Evolutionary conservation across 768 basidiomycete genomes (phyloP).

Genomic region (Tricholoma bakamatsutake): DNA sequence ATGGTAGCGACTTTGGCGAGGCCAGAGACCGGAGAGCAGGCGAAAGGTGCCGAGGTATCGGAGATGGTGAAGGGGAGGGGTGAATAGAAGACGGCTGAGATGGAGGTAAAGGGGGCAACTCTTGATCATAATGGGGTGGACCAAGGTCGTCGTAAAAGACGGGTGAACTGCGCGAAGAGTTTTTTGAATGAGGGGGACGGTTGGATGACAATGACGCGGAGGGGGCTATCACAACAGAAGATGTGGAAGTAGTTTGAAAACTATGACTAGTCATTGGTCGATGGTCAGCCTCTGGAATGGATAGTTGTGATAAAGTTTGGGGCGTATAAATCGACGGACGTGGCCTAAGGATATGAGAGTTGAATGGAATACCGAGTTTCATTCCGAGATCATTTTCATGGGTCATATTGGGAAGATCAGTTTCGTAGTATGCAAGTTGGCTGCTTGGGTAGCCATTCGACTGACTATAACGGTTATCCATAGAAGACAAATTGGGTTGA

Average conservation of each 20-base stretch:
- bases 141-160: conserved; percentile 12
- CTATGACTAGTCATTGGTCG: conserved; percentile 24
- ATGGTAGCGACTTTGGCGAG: conserved; percentile 24
- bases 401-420: conserved; percentile 13
- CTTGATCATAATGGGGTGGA: conserved; percentile 15
- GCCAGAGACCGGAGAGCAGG: conserved; percentile 13
- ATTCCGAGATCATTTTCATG: conserved; percentile 10
- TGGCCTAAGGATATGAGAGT: conserved; percentile 5
- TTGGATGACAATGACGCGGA: conserved; percentile 21
- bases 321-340: conserved; percentile 28
- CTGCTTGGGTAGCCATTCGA: conserved; percentile 21
- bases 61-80: conserved; percentile 24
- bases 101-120: conserved; percentile 21
- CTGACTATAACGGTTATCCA: conserved; percentile 21
- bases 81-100: conserved; percentile 20
- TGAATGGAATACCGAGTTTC: not conserved
- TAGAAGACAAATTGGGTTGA: conserved; percentile 27
- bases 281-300: conserved; percentile 28
- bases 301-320: conserved; percentile 24
- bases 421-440: conserved; percentile 27
- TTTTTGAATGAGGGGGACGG: conserved; percentile 24
- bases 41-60: conserved; percentile 15
- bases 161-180: conserved; percentile 27
- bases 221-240: conserved; percentile 22
- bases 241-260: conserved; percentile 27